Percentiles rank a stretch among this genome's conserved stretches.
Evolutionary conservation across 371 early-diverging fungal species (phyloP).

Genomic region (Mucor velutinosus): DNA sequence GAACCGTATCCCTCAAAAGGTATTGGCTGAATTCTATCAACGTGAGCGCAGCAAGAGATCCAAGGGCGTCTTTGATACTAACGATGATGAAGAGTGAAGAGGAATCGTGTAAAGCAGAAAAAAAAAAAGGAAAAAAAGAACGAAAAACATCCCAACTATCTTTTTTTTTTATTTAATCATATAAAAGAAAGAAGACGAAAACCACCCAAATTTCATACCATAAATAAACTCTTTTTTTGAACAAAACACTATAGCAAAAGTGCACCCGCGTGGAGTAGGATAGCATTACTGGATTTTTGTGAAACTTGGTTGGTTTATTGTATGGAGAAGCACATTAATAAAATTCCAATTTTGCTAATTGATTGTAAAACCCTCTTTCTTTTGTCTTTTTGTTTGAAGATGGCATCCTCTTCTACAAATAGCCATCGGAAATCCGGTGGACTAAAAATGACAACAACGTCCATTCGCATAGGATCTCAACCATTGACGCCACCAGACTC

Average conservation of each 20-base stretch:
- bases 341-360: not conserved
- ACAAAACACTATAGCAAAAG: not conserved
- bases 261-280: not conserved
- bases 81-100: conserved; percentile 38
- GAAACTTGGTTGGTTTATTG: not conserved
- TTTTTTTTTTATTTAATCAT: conserved; percentile 1
- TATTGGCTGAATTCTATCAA: conserved; percentile 95
- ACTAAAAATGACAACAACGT: conserved; percentile 11
- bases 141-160: not conserved
- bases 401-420: conserved; percentile 5
- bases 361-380: not conserved
- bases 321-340: not conserved
- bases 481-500: not conserved
- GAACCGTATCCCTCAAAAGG: conserved; percentile 98
- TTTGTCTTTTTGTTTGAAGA: not conserved
- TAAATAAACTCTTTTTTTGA: conserved; percentile 5
- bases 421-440: not conserved
- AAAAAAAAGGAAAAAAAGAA: not conserved
- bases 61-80: conserved; percentile 53
- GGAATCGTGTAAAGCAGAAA: not conserved
- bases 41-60: conserved; percentile 73
- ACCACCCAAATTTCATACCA: conserved; percentile 3
- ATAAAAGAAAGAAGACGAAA: not conserved
- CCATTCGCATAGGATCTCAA: conserved; percentile 11
- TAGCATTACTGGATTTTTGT: conserved; percentile 1